Conservation (phyloP, 1,284 basidiomycete genomes). For the Erythrobasidium hasegawianum region DNA sequence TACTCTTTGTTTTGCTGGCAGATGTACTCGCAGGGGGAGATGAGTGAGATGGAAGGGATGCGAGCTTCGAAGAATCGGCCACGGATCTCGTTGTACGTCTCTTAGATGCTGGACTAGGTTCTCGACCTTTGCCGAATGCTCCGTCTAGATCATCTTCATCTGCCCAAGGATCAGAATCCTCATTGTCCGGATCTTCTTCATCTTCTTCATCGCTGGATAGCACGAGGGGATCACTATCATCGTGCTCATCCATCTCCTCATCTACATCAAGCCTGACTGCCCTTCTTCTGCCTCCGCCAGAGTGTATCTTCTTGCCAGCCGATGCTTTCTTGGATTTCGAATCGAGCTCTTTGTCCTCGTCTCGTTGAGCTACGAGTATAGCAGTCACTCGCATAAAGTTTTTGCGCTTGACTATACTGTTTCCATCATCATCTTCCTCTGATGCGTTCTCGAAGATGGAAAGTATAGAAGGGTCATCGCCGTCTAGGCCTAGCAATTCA, state of each 20-base stretch:
- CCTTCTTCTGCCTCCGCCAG: conserved; percentile 29
- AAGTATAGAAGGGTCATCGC: conserved; percentile 28
- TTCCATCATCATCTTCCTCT: conserved; percentile 24
- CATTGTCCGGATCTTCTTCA: conserved; percentile 18
- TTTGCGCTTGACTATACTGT: conserved; percentile 27
- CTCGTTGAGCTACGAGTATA: conserved; percentile 25
- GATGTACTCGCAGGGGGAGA: not conserved
- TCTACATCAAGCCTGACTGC: conserved; percentile 23
- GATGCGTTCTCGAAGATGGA: conserved; percentile 34
- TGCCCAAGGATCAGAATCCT: conserved; percentile 34
- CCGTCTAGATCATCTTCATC: conserved; percentile 33
- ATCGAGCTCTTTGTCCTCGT: conserved; percentile 24
- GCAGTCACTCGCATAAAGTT: conserved; percentile 29
- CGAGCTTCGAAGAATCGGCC: not conserved
- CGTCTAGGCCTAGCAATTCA: conserved; percentile 21
- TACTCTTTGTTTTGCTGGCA: too few species aligned
- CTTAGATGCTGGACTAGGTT: conserved; percentile 4
- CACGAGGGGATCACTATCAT: conserved; percentile 30
- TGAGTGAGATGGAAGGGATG: not conserved
- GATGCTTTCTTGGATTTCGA: not conserved
- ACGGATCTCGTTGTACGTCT: conserved; percentile 22
- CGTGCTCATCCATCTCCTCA: conserved; percentile 30
- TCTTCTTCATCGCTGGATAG: conserved; percentile 27
- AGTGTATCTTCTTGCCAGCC: conserved; percentile 12
- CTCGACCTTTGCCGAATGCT: conserved; percentile 18